A percentile compares a stretch with the other conserved stretches of the same genome.
These are phyloP conservation scores for Solanum arcanum DNA, from an alignment of 257 asterid genomes.

Conservation along the genomic window DNA sequence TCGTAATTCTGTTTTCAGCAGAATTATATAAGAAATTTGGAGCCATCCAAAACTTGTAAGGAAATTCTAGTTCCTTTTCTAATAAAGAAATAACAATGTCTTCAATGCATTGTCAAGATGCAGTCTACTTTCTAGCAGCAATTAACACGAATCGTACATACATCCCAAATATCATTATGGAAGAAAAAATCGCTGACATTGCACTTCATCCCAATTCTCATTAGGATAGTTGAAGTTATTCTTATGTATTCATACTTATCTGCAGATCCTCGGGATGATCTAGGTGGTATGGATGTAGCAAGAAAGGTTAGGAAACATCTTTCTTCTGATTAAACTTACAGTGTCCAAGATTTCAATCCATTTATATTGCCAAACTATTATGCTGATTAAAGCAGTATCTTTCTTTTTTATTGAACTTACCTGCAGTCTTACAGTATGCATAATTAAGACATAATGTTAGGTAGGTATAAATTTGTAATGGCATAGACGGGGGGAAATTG, in stretches of 20 bases:
- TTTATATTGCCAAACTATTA: background rate
- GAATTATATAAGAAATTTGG: background rate
- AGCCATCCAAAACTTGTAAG: background rate
- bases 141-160: no score
- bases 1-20: background rate
- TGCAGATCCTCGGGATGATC: no score
- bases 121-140: no score
- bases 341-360: background rate
- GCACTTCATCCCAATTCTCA: background rate
- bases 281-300: no score
- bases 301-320: no score
- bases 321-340: no score
- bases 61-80: no score
- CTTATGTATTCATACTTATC: constrained; percentile 9
- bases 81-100: no score
- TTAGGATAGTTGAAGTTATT: background rate
- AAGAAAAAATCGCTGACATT: no score
- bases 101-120: no score
- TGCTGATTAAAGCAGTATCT: background rate
- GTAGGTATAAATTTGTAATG: background rate
- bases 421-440: background rate
- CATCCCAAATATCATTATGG: no score
- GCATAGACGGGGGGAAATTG: background rate
- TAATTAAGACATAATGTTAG: background rate
- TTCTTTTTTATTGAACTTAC: background rate